Base-by-base conservation (phyloP, 2,329 filamentous ascomycete species). In the Colletotrichum tamarilloi region DNA sequence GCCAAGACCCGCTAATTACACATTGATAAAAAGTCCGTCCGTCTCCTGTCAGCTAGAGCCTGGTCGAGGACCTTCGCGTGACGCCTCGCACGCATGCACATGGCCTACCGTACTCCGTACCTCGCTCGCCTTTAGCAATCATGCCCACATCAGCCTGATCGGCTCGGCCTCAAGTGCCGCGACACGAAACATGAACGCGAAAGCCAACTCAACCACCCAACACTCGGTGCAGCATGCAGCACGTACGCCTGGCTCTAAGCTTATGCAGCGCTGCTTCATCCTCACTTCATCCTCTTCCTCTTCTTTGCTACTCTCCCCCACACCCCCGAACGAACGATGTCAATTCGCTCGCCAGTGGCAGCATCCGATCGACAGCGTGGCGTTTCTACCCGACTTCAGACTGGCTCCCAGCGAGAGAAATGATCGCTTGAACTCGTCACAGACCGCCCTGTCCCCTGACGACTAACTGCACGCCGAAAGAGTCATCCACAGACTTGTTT, bases 111-210 rank as follows among this genome's bases (percentile, higher is more conserved):
- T 35, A 12, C 32, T 12, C 9, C 11, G 32, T 5, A 12, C 32
- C 32, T 35, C 32, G 9, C 19, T 49, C 42, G 42, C 19, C 42
- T 22, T 49, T 8, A 35, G 32, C 32, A 49, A 42, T 32, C 35
- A 24, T 19, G n/a, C 12, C 30, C 38, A 59, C 42, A 55, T 19
- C n/a, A 42, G 35, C 46, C 26, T 26, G 53, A 62, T 62, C 46
- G 62, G 46, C 67, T 65, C 55, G 46, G 67, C 46, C 19, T 19
- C 62, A 68, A 73, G 49, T 68, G 30, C 59, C 60, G 60, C 32
- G 60, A 71, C 67, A 24, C 67, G 67, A 73, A 73, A 73, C 71
- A 58, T 28, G 71, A 56, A 70, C 60, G 62, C 67, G 60, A 62
- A 70, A 60, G 67, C 60, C 56, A 46, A 68, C 58, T 28, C 24